These are phyloP conservation scores for Coniella vitis DNA, from an alignment of 2,329 filamentous ascomycete species.

Conservation along the genomic window DNA sequence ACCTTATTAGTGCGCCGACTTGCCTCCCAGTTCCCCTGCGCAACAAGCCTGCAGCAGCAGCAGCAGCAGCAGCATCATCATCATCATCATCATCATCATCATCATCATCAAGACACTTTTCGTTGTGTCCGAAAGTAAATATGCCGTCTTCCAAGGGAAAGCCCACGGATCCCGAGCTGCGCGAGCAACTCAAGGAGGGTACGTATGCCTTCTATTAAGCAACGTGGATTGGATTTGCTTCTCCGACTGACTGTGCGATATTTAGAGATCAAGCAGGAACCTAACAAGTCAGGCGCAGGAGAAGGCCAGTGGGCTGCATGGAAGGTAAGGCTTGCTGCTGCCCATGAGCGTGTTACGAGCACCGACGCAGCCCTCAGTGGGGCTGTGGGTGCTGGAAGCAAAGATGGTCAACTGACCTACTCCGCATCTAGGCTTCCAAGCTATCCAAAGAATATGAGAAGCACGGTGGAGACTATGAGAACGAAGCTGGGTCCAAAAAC, in stretches of 20 bases:
- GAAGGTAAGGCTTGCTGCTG: conserved; percentile 23
- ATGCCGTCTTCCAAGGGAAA: conserved; percentile 35
- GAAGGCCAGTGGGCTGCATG: conserved; percentile 32
- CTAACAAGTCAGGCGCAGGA: conserved; percentile 34
- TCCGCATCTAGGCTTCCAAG: conserved; percentile 25
- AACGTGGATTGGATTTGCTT: neutral
- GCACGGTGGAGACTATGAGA: conserved; percentile 34
- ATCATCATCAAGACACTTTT: neutral
- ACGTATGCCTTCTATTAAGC: neutral
- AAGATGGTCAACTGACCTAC: neutral
- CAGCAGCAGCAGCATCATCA: too few species aligned
- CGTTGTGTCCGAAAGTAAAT: conserved; percentile 2
- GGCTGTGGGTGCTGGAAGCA: neutral
- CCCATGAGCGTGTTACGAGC: neutral
- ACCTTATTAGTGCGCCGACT: too few species aligned
- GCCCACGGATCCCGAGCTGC: conserved; percentile 32
- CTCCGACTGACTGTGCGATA: neutral
- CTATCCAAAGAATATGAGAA: conserved; percentile 36
- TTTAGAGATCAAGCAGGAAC: conserved; percentile 34
- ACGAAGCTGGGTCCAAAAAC: conserved; percentile 34
- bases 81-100: too few species aligned
- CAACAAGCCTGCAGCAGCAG: too few species aligned
- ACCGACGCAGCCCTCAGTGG: too few species aligned
- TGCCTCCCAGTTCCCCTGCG: too few species aligned
- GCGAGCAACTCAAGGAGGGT: conserved; percentile 34